Base-by-base conservation (phyloP, 768 basidiomycete species). In the Pulveroboletus sp. region DNA sequence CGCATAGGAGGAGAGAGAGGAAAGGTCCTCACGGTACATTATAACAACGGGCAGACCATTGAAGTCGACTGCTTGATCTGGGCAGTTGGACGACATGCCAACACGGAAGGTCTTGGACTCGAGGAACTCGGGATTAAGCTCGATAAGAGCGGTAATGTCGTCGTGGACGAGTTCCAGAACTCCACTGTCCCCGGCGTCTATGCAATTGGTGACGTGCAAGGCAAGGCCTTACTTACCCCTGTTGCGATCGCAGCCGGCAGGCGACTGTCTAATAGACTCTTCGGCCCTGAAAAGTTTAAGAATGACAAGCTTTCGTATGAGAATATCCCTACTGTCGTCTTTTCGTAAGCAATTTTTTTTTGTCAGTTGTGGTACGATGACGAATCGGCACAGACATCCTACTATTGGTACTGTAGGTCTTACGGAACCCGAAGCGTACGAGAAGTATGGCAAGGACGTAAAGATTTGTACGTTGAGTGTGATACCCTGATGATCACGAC, bases 171-270 rank as follows among this genome's bases (percentile, higher is more conserved):
- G 61, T 96, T 81, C 67, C 95, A 99, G 75, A 84, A 86, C 64
- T 82, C 90, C 44, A 78, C 66, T 45, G 79, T 93, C 17, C 70
- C 79, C 28, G 77, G 81, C 39, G 75, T 98, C 58, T 84, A 77
- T 39, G 82, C 93, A 2, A 85, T 98, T 49, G 96, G 96, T 2
- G 96, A 99, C 64, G 91, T 93, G 18, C 82, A 82, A 57, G 96
- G 96, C 54, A 94, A 96, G 69, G 89, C 83, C 38, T 75, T 95
- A 30, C 76, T 99, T 51, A 99, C 96, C 5, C 96, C 96, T 14
- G 96, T 99, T 9, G 96, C 96, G 37, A 95, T 99, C 50, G 95
- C 95, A 42, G 96, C 96, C 14, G 96, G 93, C 18, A 76, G 96
- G 52, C 74, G 93, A 53, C 73, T 97, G 35, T 78, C 87, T 47